Base-by-base conservation (phyloP, 140 eudicot species). In the Erigeron philadelphicus region DNA sequence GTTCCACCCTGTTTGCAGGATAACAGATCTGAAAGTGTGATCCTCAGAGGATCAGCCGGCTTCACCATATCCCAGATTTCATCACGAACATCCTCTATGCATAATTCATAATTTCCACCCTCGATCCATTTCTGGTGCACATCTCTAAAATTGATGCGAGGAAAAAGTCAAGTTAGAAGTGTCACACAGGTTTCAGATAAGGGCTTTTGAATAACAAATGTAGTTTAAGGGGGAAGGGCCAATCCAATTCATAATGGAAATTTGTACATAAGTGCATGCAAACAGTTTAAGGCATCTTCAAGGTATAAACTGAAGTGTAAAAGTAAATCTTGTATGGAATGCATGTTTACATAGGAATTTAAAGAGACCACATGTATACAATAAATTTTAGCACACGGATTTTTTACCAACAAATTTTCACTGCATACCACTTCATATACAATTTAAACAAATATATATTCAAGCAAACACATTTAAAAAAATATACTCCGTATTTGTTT, bases 41-140 rank as follows among this genome's bases (percentile, higher is more conserved):
- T 89, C 67, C 54, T 89, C 43, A 93, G 60, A 16, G 96, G 90
- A 70, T 93, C 98, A 11, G 80, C 85, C 47, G 98, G 96, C 72
- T 93, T 93, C 82, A 93, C 98, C 98, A 93, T 93, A 68, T 93
- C 98, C 98, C 98, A 93, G 25, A 93, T 93, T 75, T 93, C 98
- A 65, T 93, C 98, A 59, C 98, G 77, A 52, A 93, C 98, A 61
- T 93, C 98, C 76, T 93, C 96, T 44, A 93, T 93, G 68, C 98
- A 93, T 18, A 93, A 67, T 64, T 93, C 95, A 41, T 93, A 93
- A 75, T 93, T 93, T 64, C 98, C 98, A 75, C 98, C 98, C 71
- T 93, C 98, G 4, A 93, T 93, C 98, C 98, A 93, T 76, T 93
- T 93, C 74, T 89, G 96, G 72, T 93, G 98, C 62, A 93, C 98